phyloP scores from a whole-genome alignment of 768 basidiomycete genomes.

The Pleurotus tuber-regium region DNA sequence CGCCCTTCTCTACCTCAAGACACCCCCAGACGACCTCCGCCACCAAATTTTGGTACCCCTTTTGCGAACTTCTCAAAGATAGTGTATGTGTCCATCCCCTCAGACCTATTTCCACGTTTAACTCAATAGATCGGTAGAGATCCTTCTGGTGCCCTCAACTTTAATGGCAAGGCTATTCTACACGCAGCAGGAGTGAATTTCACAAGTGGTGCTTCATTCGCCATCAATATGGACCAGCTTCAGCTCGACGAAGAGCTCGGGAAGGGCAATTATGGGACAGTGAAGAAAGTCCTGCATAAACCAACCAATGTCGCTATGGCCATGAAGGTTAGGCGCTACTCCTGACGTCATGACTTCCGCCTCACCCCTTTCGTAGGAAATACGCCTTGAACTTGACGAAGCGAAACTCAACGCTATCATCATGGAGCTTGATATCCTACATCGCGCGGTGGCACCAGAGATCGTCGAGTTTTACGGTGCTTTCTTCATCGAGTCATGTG shows the following conservation, averaged over 20 bases:
- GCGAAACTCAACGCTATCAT: conserved; percentile 94
- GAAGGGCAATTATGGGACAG: conserved; percentile 95
- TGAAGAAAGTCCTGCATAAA: conserved; percentile 91
- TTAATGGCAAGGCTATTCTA: conserved; percentile 88
- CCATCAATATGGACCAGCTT: conserved; percentile 94
- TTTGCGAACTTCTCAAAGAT: conserved; percentile 94
- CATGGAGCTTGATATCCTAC: conserved; percentile 98
- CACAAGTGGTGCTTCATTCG: conserved; percentile 84
- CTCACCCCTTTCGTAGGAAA: conserved; percentile 64
- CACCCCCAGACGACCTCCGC: conserved; percentile 31
- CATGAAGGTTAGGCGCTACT: conserved; percentile 76
- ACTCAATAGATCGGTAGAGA: conserved; percentile 52
- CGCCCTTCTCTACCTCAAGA: conserved; percentile 49
- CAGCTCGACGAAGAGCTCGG: conserved; percentile 92
- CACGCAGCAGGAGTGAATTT: conserved; percentile 87
- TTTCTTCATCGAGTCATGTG: conserved; percentile 99
- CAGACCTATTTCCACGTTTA: conserved; percentile 2
- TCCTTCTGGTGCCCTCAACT: conserved; percentile 94
- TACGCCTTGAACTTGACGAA: conserved; percentile 91
- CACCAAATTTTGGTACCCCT: conserved; percentile 60
- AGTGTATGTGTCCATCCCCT: conserved; percentile 58
- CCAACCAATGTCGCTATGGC: conserved; percentile 97
- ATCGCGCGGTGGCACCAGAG: conserved; percentile 85
- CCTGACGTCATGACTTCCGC: conserved; percentile 9
- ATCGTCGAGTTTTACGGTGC: conserved; percentile 99